Evolutionary conservation across 805 yeast genomes (phyloP).

Genomic region (Wickerhamomyces alni): DNA sequence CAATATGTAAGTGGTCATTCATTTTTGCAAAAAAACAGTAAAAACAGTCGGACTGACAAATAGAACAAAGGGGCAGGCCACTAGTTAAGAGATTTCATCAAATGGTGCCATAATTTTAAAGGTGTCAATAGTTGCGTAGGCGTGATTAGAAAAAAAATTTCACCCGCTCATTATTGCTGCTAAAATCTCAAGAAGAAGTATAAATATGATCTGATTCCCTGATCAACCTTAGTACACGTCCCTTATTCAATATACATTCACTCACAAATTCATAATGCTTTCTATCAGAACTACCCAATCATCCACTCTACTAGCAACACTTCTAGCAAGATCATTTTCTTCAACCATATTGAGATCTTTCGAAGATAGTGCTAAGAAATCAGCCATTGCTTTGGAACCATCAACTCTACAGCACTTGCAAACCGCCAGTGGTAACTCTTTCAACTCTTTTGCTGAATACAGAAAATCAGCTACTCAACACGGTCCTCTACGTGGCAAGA

Average conservation of each 20-base stretch:
- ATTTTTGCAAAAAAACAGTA: not conserved
- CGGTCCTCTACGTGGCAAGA: constrained; percentile 28
- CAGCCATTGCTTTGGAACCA: constrained; percentile 16
- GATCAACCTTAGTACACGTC: no score
- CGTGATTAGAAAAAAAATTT: no score
- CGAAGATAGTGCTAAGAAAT: constrained; percentile 16
- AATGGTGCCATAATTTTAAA: not conserved
- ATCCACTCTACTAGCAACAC: not conserved
- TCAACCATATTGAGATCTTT: constrained; percentile 8
- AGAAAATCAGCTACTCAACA: constrained; percentile 32
- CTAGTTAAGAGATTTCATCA: no score
- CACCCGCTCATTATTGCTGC: no score
- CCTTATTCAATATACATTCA: not conserved
- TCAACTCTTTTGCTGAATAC: constrained; percentile 30
- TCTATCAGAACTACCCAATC: not conserved
- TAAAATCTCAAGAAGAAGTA: no score
- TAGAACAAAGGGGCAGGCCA: not conserved
- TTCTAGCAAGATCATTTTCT: constrained; percentile 3
- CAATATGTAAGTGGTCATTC: not conserved
- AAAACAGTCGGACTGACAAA: no score
- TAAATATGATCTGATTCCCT: no score
- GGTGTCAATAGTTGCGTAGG: no score
- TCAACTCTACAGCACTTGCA: not conserved
- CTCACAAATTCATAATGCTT: not conserved
- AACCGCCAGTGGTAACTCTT: constrained; percentile 26